phyloP scores from a whole-genome alignment of 371 early-diverging fungal genomes.

The Chytridium lagenaria region DNA sequence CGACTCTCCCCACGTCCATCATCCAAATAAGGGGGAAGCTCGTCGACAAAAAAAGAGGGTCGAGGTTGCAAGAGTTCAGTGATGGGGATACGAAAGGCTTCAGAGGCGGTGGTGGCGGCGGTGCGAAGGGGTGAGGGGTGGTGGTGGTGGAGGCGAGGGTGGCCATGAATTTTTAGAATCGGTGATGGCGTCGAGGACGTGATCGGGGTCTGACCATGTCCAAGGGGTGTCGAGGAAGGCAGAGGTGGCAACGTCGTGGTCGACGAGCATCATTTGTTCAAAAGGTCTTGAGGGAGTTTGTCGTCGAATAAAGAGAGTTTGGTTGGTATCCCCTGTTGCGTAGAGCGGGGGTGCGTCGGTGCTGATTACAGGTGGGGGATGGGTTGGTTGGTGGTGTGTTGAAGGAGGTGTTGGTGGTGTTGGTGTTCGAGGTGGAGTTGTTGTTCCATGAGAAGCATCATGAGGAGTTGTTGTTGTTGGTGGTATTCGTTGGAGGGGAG shows the following conservation, averaged over 20 bases:
- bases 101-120: neutral
- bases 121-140: neutral
- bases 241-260: neutral
- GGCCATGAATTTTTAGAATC: constrained; percentile 7
- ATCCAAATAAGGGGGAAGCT: neutral
- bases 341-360: neutral
- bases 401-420: neutral
- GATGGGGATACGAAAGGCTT: neutral
- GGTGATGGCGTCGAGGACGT: constrained; percentile 11
- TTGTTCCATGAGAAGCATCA: neutral
- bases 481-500: too few species aligned
- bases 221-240: neutral
- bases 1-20: neutral
- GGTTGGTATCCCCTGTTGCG: neutral
- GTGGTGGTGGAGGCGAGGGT: neutral
- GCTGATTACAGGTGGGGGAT: neutral
- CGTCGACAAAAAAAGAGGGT: neutral
- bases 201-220: neutral
- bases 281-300: constrained; percentile 1
- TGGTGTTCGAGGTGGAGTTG: neutral
- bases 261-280: constrained; percentile 12
- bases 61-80: neutral
- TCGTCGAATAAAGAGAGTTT: neutral
- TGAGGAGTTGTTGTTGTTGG: neutral
- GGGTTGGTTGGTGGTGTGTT: neutral